Conservation (phyloP, 176 grass and related monocot genomes). For the Avena atlantica region DNA sequence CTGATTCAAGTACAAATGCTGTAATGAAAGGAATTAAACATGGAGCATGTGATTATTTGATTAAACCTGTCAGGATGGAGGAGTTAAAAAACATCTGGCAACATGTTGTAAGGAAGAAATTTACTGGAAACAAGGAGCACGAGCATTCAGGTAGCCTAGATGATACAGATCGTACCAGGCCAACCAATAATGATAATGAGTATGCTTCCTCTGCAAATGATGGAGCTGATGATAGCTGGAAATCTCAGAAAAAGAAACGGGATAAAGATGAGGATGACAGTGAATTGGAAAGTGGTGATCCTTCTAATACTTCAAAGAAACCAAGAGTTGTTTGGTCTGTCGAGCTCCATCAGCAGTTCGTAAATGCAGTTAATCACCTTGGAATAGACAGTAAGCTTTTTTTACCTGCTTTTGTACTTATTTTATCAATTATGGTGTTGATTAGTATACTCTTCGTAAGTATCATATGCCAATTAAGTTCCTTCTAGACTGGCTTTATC, state of each 20-base stretch:
- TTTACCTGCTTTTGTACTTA: conserved; percentile 23
- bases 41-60: conserved; percentile 96
- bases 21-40: conserved; percentile 99
- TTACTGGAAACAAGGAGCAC: conserved; percentile 70
- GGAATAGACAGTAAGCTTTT: conserved; percentile 90
- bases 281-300: conserved; percentile 85
- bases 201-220: conserved; percentile 83
- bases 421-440: not conserved
- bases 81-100: conserved; percentile 99
- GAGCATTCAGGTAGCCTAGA: conserved; percentile 95
- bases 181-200: conserved; percentile 71
- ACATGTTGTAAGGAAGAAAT: conserved; percentile 93
- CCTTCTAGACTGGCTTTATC: conserved; percentile 30
- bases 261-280: conserved; percentile 90
- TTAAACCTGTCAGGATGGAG: conserved; percentile 95
- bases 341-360: conserved; percentile 98
- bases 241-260: conserved; percentile 93
- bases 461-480: conserved; percentile 25
- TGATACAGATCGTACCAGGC: conserved; percentile 68
- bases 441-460: not conserved
- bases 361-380: conserved; percentile 95
- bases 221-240: conserved; percentile 70
- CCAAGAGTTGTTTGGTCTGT: conserved; percentile 98
- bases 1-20: conserved; percentile 84
- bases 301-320: conserved; percentile 87